phyloP scores from a whole-genome alignment of 805 yeast genomes.

The Saturnispora ahearnii region DNA sequence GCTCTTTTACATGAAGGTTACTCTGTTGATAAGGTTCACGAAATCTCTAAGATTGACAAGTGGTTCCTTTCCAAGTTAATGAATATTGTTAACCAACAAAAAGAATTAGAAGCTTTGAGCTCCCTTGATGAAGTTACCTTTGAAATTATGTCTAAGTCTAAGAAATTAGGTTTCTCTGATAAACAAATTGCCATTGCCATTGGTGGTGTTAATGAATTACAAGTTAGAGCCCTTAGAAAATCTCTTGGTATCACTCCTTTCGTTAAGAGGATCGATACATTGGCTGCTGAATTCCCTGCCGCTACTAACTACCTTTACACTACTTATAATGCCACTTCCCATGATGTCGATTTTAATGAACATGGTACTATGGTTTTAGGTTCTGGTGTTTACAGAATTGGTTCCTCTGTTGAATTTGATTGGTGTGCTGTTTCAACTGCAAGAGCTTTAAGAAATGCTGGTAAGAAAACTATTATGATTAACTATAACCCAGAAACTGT shows the following conservation, averaged over 20 bases:
- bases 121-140: slow-evolving; percentile 51
- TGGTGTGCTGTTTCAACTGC: slow-evolving; percentile 99
- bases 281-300: slow-evolving; percentile 99
- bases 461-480: slow-evolving; percentile 88
- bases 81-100: slow-evolving; percentile 88
- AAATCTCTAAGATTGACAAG: slow-evolving; percentile 83
- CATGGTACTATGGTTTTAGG: slow-evolving; percentile 94
- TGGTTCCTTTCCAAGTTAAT: slow-evolving; percentile 91
- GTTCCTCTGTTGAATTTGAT: slow-evolving; percentile 97
- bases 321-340: slow-evolving; percentile 84
- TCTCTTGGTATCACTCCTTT: slow-evolving; percentile 76
- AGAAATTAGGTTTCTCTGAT: slow-evolving; percentile 92
- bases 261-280: slow-evolving; percentile 93
- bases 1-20: slow-evolving; percentile 88
- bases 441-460: slow-evolving; percentile 80
- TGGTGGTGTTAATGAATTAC: slow-evolving; percentile 55
- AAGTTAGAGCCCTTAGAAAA: slow-evolving; percentile 77
- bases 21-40: slow-evolving; percentile 87
- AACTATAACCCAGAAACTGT: slow-evolving; percentile 98
- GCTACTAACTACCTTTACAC: slow-evolving; percentile 91
- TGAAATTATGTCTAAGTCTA: slow-evolving; percentile 69
- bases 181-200: slow-evolving; percentile 81
- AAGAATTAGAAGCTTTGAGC: slow-evolving; percentile 60
- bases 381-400: slow-evolving; percentile 97
- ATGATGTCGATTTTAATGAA: slow-evolving; percentile 81